Percentiles rank a stretch among this genome's conserved stretches.
These are phyloP conservation scores for Hymenoscyphus salicellus DNA, from an alignment of 2,329 filamentous ascomycete species.

Conservation along the genomic window DNA sequence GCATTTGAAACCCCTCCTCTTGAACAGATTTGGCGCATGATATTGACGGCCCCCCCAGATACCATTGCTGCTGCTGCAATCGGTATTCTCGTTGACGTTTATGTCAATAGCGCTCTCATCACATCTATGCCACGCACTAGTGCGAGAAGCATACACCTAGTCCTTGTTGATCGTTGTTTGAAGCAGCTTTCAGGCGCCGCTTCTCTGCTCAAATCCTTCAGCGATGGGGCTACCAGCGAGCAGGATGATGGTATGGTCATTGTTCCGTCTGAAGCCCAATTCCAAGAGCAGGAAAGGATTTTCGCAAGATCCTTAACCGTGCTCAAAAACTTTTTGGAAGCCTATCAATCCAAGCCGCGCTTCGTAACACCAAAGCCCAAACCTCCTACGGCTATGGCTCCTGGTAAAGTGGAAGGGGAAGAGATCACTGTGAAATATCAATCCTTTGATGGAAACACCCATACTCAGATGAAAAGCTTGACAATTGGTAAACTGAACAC, in stretches of 20 bases:
- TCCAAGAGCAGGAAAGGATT: slow-evolving; percentile 54
- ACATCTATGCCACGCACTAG: slow-evolving; percentile 47
- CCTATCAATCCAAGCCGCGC: slow-evolving; percentile 59
- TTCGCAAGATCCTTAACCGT: slow-evolving; percentile 69
- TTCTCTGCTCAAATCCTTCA: slow-evolving; percentile 50
- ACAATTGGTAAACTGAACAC: slow-evolving; percentile 70
- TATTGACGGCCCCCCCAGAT: slow-evolving; percentile 63
- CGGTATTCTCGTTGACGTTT: slow-evolving; percentile 68
- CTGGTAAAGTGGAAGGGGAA: slow-evolving; percentile 58
- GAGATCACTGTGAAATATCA: slow-evolving; percentile 69
- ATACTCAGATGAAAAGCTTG: slow-evolving; percentile 60
- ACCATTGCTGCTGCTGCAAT: slow-evolving; percentile 68
- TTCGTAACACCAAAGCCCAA: slow-evolving; percentile 58
- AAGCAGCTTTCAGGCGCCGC: slow-evolving; percentile 65
- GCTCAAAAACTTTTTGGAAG: slow-evolving; percentile 63
- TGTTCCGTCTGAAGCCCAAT: slow-evolving; percentile 47
- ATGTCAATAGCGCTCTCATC: slow-evolving; percentile 59
- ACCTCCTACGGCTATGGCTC: slow-evolving; percentile 50
- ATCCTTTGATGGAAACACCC: slow-evolving; percentile 60
- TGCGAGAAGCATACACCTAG: slow-evolving; percentile 60
- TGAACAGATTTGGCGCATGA: slow-evolving; percentile 80
- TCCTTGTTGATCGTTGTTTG: slow-evolving; percentile 71
- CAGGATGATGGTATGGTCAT: slow-evolving; percentile 55
- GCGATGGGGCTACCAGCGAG: slow-evolving; percentile 42
- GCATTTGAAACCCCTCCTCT: slow-evolving; percentile 51